These are phyloP conservation scores for Aschersonia sp. DNA, from an alignment of 2,329 filamentous ascomycete genomes.

Conservation along the genomic window DNA sequence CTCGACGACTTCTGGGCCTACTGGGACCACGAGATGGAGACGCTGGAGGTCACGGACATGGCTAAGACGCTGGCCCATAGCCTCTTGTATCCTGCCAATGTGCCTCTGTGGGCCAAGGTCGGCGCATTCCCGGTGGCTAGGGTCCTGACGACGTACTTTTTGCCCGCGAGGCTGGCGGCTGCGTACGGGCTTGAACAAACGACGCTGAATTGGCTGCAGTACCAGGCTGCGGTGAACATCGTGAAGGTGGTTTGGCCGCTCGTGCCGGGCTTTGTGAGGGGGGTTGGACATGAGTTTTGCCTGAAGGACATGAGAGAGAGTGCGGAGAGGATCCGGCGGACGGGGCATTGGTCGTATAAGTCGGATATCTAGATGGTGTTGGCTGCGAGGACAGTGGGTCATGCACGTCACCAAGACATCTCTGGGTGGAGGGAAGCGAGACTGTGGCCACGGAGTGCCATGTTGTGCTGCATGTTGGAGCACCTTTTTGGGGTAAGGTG, in stretches of 20 bases:
- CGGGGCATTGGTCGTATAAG: conserved; percentile 5
- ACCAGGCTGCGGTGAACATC: conserved; percentile 3
- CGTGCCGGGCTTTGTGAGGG: conserved; percentile 4
- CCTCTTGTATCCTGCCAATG: conserved; percentile 10
- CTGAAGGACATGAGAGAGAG: conserved; percentile 11
- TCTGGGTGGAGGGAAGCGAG: neutral
- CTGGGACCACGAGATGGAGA: conserved; percentile 20
- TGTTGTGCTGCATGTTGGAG: neutral
- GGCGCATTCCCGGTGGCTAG: conserved; percentile 7
- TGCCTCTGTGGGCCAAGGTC: conserved; percentile 9
- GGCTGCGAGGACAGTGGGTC: too few species aligned
- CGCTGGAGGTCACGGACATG: conserved; percentile 16
- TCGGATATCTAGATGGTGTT: neutral
- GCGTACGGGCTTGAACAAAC: conserved; percentile 11
- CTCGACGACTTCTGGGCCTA: conserved; percentile 20
- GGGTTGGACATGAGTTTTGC: conserved; percentile 11
- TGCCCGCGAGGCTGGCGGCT: conserved; percentile 7
- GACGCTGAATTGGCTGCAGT: conserved; percentile 9
- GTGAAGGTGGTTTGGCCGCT: conserved; percentile 4
- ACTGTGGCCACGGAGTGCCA: neutral
- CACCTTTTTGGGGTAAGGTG: too few species aligned
- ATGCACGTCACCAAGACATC: too few species aligned
- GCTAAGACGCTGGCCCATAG: conserved; percentile 11
- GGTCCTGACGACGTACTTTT: conserved; percentile 8
- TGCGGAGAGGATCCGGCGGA: conserved; percentile 7